Percentiles rank a stretch among this genome's conserved stretches.
Evolutionary conservation across 2,329 filamentous ascomycete genomes (phyloP).

Genomic region (Trichoderma sp.): DNA sequence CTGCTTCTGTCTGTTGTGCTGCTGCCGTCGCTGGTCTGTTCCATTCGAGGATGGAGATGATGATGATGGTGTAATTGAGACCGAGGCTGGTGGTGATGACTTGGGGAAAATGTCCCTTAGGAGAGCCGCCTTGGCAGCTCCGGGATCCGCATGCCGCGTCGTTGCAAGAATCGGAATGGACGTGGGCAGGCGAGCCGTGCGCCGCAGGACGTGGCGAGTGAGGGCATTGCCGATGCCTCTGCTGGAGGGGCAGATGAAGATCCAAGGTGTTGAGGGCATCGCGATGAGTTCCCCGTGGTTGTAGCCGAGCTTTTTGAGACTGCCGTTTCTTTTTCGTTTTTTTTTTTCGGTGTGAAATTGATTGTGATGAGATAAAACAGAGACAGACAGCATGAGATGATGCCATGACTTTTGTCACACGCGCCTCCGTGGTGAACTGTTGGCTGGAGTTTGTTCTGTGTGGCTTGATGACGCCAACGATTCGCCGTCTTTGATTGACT

Average conservation of each 20-base stretch:
- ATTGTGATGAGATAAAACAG: neutral
- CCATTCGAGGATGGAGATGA: neutral
- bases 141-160: conserved; percentile 43
- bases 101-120: conserved; percentile 36
- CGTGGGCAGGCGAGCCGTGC: conserved; percentile 47
- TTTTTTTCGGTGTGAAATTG: no score
- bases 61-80: neutral
- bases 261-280: conserved; percentile 53
- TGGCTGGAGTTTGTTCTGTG: neutral
- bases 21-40: neutral
- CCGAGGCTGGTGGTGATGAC: neutral
- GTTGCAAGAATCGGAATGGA: conserved; percentile 52
- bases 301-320: no score
- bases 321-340: no score
- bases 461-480: conserved; percentile 19
- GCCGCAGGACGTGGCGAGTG: conserved; percentile 49
- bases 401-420: neutral
- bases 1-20: neutral
- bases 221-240: conserved; percentile 54
- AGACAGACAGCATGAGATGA: neutral
- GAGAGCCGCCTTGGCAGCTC: conserved; percentile 41
- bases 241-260: conserved; percentile 51
- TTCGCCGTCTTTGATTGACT: neutral
- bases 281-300: neutral
- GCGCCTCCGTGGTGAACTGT: neutral